phyloP scores from a whole-genome alignment of 805 yeast species.

The Candida germanica region DNA sequence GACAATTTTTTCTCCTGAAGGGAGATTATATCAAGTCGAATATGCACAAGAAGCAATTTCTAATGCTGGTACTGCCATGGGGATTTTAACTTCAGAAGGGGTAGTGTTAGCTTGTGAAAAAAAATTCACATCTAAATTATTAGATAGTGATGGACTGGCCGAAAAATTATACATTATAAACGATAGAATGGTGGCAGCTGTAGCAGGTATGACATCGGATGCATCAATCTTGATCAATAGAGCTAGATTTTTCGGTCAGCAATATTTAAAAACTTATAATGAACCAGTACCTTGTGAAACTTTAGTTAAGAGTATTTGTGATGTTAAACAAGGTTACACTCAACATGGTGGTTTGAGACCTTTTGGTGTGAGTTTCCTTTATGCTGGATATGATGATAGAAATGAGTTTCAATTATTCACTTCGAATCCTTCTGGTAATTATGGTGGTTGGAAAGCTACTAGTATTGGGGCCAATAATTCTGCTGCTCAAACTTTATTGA shows the following conservation, averaged over 20 bases:
- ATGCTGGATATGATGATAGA: slow-evolving; percentile 92
- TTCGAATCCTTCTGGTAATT: slow-evolving; percentile 96
- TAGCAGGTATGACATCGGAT: slow-evolving; percentile 97
- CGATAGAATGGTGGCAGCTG: slow-evolving; percentile 85
- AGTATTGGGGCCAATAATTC: slow-evolving; percentile 94
- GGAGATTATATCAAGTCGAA: slow-evolving; percentile 94
- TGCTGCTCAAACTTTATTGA: slow-evolving; percentile 92
- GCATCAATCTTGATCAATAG: slow-evolving; percentile 86
- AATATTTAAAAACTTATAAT: slow-evolving; percentile 78
- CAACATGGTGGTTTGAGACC: slow-evolving; percentile 99
- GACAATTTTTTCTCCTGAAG: slow-evolving; percentile 98
- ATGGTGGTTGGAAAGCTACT: slow-evolving; percentile 98
- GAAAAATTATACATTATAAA: slow-evolving; percentile 88
- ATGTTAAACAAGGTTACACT: slow-evolving; percentile 95
- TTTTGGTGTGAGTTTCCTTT: slow-evolving; percentile 93
- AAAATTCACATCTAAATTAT: slow-evolving; percentile 86
- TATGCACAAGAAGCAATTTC: slow-evolving; percentile 91
- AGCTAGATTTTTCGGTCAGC: slow-evolving; percentile 84
- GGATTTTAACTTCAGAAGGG: slow-evolving; percentile 75
- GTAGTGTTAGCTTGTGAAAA: slow-evolving; percentile 96
- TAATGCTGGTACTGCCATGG: slow-evolving; percentile 81
- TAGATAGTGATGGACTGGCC: slow-evolving; percentile 90
- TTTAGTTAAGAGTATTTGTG: slow-evolving; percentile 84
- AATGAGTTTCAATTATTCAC: slow-evolving; percentile 90
- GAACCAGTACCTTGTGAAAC: slow-evolving; percentile 94